These are phyloP conservation scores for Globisporangium yorkense DNA, from an alignment of 352 stramenopile species.

Conservation along the genomic window DNA sequence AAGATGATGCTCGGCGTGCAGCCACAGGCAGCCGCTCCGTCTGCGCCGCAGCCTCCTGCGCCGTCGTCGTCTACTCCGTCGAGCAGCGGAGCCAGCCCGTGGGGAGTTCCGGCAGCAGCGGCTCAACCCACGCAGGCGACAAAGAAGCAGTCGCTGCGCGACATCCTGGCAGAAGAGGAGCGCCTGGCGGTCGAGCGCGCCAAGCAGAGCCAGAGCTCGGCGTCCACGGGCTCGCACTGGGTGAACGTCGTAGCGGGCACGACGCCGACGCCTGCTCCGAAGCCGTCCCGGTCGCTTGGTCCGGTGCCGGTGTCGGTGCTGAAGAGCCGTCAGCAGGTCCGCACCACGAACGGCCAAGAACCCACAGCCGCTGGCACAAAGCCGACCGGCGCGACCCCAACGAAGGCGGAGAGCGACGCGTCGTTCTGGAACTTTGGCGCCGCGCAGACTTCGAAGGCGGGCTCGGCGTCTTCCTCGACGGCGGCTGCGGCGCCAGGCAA, in stretches of 20 bases:
- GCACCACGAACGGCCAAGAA: constrained; percentile 28
- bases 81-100: constrained; percentile 16
- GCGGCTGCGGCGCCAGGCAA: neutral
- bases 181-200: constrained; percentile 61
- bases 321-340: constrained; percentile 64
- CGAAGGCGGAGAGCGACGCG: constrained; percentile 53
- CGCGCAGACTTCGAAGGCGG: constrained; percentile 22
- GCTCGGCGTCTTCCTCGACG: constrained; percentile 6
- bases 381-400: constrained; percentile 21
- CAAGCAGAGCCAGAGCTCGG: constrained; percentile 29
- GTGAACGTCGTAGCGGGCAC: constrained; percentile 81
- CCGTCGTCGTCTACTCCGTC: neutral
- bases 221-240: constrained; percentile 60
- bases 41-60: constrained; percentile 8
- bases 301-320: constrained; percentile 76
- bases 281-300: constrained; percentile 50
- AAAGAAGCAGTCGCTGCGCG: constrained; percentile 60
- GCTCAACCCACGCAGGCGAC: constrained; percentile 18
- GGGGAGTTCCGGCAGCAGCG: constrained; percentile 31
- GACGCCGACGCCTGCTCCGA: constrained; percentile 37
- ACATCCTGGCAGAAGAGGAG: constrained; percentile 82
- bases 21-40: constrained; percentile 16
- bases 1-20: constrained; percentile 88
- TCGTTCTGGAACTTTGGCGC: constrained; percentile 86
- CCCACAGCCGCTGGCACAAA: constrained; percentile 12